Evolutionary conservation across 306 rosid genomes (phyloP), one percentile per base, ranked within the genome.

Genomic region (Medicago lupulina): DNA sequence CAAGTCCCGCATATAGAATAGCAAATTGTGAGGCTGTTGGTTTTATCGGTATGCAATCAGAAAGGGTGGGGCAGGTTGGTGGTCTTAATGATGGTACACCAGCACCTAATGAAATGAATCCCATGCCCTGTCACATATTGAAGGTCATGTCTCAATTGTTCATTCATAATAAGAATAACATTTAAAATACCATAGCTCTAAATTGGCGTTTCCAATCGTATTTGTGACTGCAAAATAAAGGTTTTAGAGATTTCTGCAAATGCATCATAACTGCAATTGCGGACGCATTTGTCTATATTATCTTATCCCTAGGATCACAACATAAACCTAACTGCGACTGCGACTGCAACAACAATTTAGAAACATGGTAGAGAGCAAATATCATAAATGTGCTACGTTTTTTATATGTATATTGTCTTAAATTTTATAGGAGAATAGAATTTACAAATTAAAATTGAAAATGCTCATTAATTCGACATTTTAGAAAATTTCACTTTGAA

Each of bases 101-200:
- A 8, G 92, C 94, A 0, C 84, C 84, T 50, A 89, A 67, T 2
- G 88, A 59, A 71, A 91, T 17, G 44, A 63, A 23, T 18, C 59
- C 83, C 85, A 91, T 89, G 11, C 90, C 91, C 95, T 89, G 81
- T 54, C 7, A 68, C 72, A 73, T 6, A 51, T 57, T 67, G 4
- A 43, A 59, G 17, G 7, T 6, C 76, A 66, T 46, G 3, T 70
- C 65, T 66, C 71, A 58, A 17, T 72, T 72, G 16, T 72, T 47
- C 76, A 46, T 46, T 3, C 40, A 59, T 59, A 15, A 79, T 63
- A 21, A 79, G 14, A 69, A 78, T 23, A 62, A 16, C 14, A 50
- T 41, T 50, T 54, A 8, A 50, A 55, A 36, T 59, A 43, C 1
- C 8, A 54, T 54, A 54, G 5, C 9, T 9, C 4, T 17, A 21